Base-by-base conservation (phyloP, 345 rosid genomes). In the Populus tremula region DNA sequence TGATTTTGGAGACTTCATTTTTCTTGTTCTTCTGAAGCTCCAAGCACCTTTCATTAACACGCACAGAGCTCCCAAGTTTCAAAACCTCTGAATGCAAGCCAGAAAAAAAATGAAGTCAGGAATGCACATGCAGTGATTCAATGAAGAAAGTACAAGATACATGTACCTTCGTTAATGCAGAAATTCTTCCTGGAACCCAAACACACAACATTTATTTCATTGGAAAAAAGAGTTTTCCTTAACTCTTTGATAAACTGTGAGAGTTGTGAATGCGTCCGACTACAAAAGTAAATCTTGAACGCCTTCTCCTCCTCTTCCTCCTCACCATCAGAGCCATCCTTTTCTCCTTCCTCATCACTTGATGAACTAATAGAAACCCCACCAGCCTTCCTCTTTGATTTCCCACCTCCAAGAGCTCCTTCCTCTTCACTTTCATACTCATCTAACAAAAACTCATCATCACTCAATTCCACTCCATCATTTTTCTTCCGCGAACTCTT, bases 231-330 rank as follows among this genome's bases (percentile, higher is more conserved):
- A 74, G 98, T 95, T 86, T 91, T 95, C 38, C 87, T 88, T 72
- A 95, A 83, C 87, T 95, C 98, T 83, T 87, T 89, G 63, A 95
- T 76, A 66, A 95, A 95, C 81, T 95, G 98, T 0, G 96, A 90
- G 69, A 95, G 97, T 85, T 95, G 98, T 8, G 99, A 93, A 86
- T 93, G 97, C 4, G 98, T 95, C 79, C 98, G 85, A 79, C 99
- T 95, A 78, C 99, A 93, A 72, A 93, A 93, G 84, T 86, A 95
- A 68, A 95, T 84, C 87, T 88, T 91, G 79, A 85, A 71, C 16
- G 73, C 76, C 70, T 73, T 77, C 43, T 72, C 86, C 43, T 72
- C 86, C 77, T 84, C 86, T 69, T 74, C 85, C 63, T 71, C 82
- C 76, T 86, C 83, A 10, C 83, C 85, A 11, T 75, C 85, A 2